Evolutionary conservation across 2,329 filamentous ascomycete genomes (phyloP), one percentile per base, ranked within the genome.

Genomic region (Chaetomiaceae sp.): DNA sequence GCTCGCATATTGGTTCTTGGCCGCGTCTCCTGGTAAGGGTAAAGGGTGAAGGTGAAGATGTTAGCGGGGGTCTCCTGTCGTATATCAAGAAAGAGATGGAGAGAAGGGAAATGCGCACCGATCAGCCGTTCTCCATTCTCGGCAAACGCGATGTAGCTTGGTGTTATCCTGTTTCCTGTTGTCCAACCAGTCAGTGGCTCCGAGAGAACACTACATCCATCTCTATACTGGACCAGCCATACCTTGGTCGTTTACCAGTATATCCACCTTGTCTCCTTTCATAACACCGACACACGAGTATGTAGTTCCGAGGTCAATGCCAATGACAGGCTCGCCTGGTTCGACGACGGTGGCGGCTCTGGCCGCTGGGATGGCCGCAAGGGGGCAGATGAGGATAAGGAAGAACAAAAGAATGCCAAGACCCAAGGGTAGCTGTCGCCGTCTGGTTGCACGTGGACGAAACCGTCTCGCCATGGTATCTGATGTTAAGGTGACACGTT

Each of bases 141-240:
- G 69, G 90, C 96, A 73, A 95, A 96, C 64, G 89, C 90, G 66
- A 96, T 91, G 74, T 93, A 96, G 58, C 89, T 95, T 46, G 90
- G 90, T 64, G 90, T 96, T 63, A 95, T 95, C 75, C 89, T 86
- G 81, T 95, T 90, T 78, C 90, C 89, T 65, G 44, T 21, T 21
- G 10, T 13, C 39, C 2, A 10, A 21, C 39, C 34, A 49, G 44
- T 42, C 21, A 50, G 48, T 14, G 12, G 12, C 13, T n/a, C 14
- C 16, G 6, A 8, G n/a, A 27, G n/a, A 5, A 42, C n/a, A n/a
- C 13, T 12, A 9, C 16, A 4, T 4, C 13, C 30, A n/a, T n/a
- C n/a, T n/a, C n/a, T n/a, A n/a, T n/a, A n/a, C n/a, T n/a, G n/a
- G n/a, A n/a, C n/a, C n/a, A n/a, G 40, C 65, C 65, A 31, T 45